A percentile compares a stretch with the other conserved stretches of the same genome.
phyloP scores from a whole-genome alignment of 73 alveolate genomes.

The Paramecium biaurelia region DNA sequence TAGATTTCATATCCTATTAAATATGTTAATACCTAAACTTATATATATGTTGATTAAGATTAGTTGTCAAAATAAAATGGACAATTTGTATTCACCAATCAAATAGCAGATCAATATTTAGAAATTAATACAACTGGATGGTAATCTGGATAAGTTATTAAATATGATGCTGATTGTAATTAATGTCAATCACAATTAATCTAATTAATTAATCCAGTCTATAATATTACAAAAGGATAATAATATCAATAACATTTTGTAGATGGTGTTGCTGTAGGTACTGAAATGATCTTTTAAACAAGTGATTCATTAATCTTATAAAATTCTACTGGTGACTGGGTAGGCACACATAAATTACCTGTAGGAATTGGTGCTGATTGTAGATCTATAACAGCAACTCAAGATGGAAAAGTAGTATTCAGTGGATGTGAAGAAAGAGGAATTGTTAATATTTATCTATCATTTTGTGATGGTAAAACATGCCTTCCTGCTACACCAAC shows the following conservation, averaged over 20 bases:
- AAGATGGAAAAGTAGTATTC: background rate
- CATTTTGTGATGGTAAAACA: background rate
- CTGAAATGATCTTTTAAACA: background rate
- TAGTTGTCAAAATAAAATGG: background rate
- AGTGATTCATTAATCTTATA: background rate
- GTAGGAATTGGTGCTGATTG: background rate
- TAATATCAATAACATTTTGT: background rate
- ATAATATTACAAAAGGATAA: background rate
- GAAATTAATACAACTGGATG: background rate
- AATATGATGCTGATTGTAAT: background rate
- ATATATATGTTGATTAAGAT: background rate
- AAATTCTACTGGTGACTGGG: background rate
- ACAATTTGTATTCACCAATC: background rate
- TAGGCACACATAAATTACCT: background rate
- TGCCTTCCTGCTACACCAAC: background rate
- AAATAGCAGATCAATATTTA: background rate
- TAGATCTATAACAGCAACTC: background rate
- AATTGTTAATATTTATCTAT: background rate
- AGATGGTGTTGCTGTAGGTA: background rate
- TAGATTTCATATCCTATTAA: background rate
- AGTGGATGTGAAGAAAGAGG: background rate
- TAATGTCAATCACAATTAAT: background rate
- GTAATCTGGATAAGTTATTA: slow-evolving; percentile 12
- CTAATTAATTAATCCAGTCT: background rate
- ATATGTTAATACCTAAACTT: slow-evolving; percentile 12